Conservation (phyloP, 2,329 filamentous ascomycete genomes). For the Nemania sp. region DNA sequence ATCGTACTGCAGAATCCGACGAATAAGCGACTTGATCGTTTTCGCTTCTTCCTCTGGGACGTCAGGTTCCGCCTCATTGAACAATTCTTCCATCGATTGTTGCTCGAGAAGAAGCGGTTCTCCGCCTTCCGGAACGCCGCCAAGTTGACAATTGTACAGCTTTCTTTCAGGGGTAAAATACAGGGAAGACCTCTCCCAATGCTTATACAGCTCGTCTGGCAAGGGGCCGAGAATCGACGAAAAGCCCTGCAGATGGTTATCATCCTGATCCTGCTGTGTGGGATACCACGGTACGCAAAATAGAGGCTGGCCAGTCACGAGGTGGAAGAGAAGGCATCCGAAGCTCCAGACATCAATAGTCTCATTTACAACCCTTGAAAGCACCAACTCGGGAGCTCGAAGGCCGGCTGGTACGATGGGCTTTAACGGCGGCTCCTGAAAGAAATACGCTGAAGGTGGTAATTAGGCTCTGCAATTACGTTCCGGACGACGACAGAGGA, state of each 20-base stretch:
- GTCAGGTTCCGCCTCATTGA: conserved; percentile 34
- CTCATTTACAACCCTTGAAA: conserved; percentile 31
- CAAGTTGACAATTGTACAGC: conserved; percentile 37
- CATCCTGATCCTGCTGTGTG: conserved; percentile 24
- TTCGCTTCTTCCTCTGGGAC: conserved; percentile 34
- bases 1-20: conserved; percentile 41
- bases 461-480: too few species aligned
- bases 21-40: conserved; percentile 37
- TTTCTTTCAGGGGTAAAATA: conserved; percentile 37
- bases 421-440: conserved; percentile 34
- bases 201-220: conserved; percentile 20
- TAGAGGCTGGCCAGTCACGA: conserved; percentile 38
- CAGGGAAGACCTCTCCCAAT: conserved; percentile 33
- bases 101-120: conserved; percentile 35
- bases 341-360: conserved; percentile 41
- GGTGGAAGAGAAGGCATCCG: conserved; percentile 40
- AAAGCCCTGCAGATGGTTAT: conserved; percentile 19
- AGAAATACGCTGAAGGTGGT: conserved; percentile 28
- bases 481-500: neutral
- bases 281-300: conserved; percentile 32
- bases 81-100: conserved; percentile 35
- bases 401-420: conserved; percentile 34
- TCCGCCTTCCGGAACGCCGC: conserved; percentile 28
- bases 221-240: conserved; percentile 29
- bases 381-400: conserved; percentile 39